Evolutionary conservation across 2,329 filamentous ascomycete species (phyloP), one percentile per base, ranked within the genome.

Genomic region (Alternaria ethzedia): DNA sequence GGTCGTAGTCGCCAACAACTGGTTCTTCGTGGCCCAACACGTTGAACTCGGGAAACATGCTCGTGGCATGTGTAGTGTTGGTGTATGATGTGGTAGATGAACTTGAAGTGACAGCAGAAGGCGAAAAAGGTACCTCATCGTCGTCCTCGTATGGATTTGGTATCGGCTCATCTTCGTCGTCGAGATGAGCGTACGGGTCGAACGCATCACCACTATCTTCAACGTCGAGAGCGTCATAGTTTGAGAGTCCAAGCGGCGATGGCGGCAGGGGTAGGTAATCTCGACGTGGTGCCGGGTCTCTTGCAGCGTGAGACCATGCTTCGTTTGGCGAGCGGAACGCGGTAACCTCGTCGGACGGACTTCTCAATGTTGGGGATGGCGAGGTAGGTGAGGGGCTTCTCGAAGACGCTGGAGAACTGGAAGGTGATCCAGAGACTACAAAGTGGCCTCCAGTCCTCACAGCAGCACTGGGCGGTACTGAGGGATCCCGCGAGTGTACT

Each of bases 221-320:
- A 3, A 73, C 56, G 54, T 83, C 81, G 25, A 83, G 74, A 10
- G 78, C 78, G 59, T 82, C 82, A 66, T 83, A 83, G 61, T 82
- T 82, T n/a, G 77, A 81, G 2, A 82, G 69, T 4, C 79, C 77
- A 10, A 82, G 72, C 2, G 81, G 80, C 2, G 79, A 81, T 2
- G 79, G 78, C 10, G 77, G 75, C 6, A 78, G 65, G 0, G 80
- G 78, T 9, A 76, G 59, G 59, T 79, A 77, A 23, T 75, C 69
- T 54, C 69, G 68, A 4, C 67, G 67, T 1, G 68, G 66, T 8
- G 68, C 46, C 17, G 74, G 71, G 11, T 67, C 59, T 36, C 54
- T 64, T 8, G 71, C 66, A 9, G 66, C 67, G 4, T 66, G 61
- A 2, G 72, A 68, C 61, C 75, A 79, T 23, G 75, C 75, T 59